Evolutionary conservation across 139 green algal species (phyloP), one percentile per base, ranked within the genome.

Genomic region (Tetradesmus lagerheimii): DNA sequence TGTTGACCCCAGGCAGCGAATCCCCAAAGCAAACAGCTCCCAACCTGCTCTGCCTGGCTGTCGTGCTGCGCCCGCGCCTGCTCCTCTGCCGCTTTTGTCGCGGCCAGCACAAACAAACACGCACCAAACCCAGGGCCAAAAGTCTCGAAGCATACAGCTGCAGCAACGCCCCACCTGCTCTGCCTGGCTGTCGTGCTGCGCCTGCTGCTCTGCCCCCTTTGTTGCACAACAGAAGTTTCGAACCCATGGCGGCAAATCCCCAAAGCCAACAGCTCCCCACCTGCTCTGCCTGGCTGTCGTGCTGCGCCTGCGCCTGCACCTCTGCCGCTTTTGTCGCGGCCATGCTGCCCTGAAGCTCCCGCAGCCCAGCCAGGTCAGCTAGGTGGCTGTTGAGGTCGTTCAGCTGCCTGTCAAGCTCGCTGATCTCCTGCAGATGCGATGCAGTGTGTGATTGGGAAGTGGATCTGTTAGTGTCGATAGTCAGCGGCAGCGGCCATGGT

Each of bases 391-490:
- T 88, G 16, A 88, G 38, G n/a, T 15, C 38, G 20, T 34, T 31
- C 25, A 91, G 41, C 80, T 91, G 57, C 64, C n/a, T 16, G 18
- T 91, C 88, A 5, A 88, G 41, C 23, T 83, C 80, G n/a, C 14
- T 45, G 14, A 88, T 38, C 4, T 87, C 41, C 57, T 71, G 57
- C 57, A 71, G 23, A 23, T 8, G 57, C 57, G 20, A 62, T 1
- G 8, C n/a, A n/a, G n/a, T n/a, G n/a, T n/a, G n/a, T n/a, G n/a
- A n/a, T n/a, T n/a, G n/a, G n/a, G n/a, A n/a, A n/a, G n/a, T n/a
- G n/a, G n/a, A n/a, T n/a, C n/a, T n/a, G n/a, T n/a, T n/a, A n/a
- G n/a, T n/a, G n/a, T n/a, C n/a, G n/a, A n/a, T n/a, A n/a, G n/a
- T n/a, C n/a, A n/a, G n/a, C n/a, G n/a, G n/a, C n/a, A n/a, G n/a